Base-by-base conservation (phyloP, 1,284 basidiomycete genomes). In the Agroathelia rolfsii region DNA sequence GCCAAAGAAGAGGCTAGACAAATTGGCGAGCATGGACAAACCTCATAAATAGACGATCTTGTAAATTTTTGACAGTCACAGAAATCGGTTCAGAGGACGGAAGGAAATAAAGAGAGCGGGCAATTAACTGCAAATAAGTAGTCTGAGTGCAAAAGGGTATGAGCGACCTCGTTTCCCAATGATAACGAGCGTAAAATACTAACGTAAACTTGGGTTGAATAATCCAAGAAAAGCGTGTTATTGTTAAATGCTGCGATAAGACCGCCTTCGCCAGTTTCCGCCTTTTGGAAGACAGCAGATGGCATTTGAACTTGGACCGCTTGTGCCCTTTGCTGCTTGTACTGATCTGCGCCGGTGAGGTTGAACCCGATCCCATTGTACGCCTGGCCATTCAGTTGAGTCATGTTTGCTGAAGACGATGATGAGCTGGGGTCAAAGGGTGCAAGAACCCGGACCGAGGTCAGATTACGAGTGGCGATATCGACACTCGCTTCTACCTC, bases 301-400 rank as follows among this genome's bases (percentile, higher is more conserved):
- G 69, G 66, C 32, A 73, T 53, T 41, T 64, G 61, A 30, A 70
- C 44, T 30, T 55, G 58, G 4, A 61, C 64, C 9, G 66, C 64
- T 28, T 51, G 50, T 38, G 56, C 49, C 28, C 67, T 50, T 2
- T 46, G 54, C 14, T 47, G 31, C 19, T 50, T 41, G 30, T 51
- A 56, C 23, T 41, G 42, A 41, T 70, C 66, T 20, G 61, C 52
- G 35, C 53, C 50, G 2, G 44, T 47, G 32, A 66, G 37, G 32
- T 63, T 55, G 47, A 72, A 72, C 24, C 54, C 48, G 25, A 69
- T 52, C 0, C 69, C 71, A 39, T 73, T 74, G 47, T 70, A 70
- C 4, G 67, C 62, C 9, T 50, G 51, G 5, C 64, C 64, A 28
- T 58, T 45, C 21, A 70, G 44, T 3, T 65, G 64, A 1, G 62